These are phyloP conservation scores for Cyclaneusma minus DNA, from an alignment of 2,329 filamentous ascomycete species.

Conservation along the genomic window DNA sequence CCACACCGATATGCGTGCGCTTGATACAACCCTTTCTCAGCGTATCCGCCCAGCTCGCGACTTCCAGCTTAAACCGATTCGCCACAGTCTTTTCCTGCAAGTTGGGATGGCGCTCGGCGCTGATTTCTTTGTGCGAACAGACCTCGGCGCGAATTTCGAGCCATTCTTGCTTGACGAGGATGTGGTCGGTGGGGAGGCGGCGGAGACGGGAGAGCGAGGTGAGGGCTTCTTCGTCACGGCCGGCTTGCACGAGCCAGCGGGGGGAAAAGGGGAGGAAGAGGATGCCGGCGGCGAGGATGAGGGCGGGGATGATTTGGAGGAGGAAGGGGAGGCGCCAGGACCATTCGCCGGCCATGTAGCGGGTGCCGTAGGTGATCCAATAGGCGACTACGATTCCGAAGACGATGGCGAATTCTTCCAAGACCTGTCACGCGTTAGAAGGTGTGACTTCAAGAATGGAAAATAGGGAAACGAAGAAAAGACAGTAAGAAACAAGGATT, in stretches of 20 bases:
- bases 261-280: constrained; percentile 36
- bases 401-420: constrained; percentile 22
- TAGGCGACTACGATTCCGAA: constrained; percentile 26
- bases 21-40: constrained; percentile 32
- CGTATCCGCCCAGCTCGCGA: constrained; percentile 32
- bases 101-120: constrained; percentile 22
- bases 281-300: constrained; percentile 21
- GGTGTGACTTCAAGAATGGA: neutral
- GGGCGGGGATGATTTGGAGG: constrained; percentile 13
- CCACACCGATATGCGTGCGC: constrained; percentile 32
- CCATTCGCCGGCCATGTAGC: constrained; percentile 17
- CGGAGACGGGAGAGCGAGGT: constrained; percentile 31
- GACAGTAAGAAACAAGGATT: neutral
- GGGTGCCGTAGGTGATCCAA: constrained; percentile 26
- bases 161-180: constrained; percentile 32
- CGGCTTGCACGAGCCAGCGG: constrained; percentile 33
- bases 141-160: constrained; percentile 35
- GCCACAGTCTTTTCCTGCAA: constrained; percentile 19
- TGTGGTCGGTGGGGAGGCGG: constrained; percentile 29
- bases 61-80: constrained; percentile 27
- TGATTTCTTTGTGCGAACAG: constrained; percentile 30
- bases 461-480: neutral
- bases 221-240: constrained; percentile 31
- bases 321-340: constrained; percentile 20
- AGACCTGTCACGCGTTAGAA: constrained; percentile 1